A percentile compares a stretch with the other conserved stretches of the same genome.
These are phyloP conservation scores for Yarrowia divulgata DNA, from an alignment of 805 yeast genomes.

Conservation along the genomic window DNA sequence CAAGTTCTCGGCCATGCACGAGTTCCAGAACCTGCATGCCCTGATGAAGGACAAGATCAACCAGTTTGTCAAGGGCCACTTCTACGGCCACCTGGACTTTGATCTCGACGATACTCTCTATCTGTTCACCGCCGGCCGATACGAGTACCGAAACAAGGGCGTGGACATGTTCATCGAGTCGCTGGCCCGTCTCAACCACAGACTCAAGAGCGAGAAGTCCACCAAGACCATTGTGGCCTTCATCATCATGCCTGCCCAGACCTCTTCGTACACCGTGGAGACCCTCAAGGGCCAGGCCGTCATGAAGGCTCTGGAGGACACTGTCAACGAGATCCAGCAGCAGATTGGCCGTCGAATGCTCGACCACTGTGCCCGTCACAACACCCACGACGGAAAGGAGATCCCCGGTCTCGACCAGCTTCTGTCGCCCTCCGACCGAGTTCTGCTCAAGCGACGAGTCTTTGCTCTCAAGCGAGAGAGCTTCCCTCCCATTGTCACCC, in stretches of 20 bases:
- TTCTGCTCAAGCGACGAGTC: constrained; percentile 87
- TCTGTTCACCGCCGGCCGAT: constrained; percentile 96
- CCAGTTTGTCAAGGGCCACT: constrained; percentile 95
- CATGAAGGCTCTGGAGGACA: constrained; percentile 84
- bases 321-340: constrained; percentile 86
- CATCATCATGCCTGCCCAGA: constrained; percentile 96
- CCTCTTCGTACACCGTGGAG: constrained; percentile 93
- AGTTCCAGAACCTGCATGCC: constrained; percentile 96
- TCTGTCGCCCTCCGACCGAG: constrained; percentile 85
- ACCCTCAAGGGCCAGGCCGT: constrained; percentile 97
- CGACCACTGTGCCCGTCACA: constrained; percentile 82
- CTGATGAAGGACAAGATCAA: constrained; percentile 87
- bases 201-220: constrained; percentile 79
- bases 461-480: constrained; percentile 89
- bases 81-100: constrained; percentile 95
- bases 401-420: constrained; percentile 83
- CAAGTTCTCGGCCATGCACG: constrained; percentile 96
- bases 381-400: constrained; percentile 61
- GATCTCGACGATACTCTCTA: constrained; percentile 92
- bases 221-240: constrained; percentile 95
- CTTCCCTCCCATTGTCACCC: constrained; percentile 95
- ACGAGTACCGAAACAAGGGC: constrained; percentile 96
- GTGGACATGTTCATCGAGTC: constrained; percentile 94
- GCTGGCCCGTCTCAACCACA: constrained; percentile 88
- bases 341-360: constrained; percentile 85